Evolutionary conservation across 2,329 filamentous ascomycete genomes (phyloP).

Genomic region (Fusarium albosuccineum): DNA sequence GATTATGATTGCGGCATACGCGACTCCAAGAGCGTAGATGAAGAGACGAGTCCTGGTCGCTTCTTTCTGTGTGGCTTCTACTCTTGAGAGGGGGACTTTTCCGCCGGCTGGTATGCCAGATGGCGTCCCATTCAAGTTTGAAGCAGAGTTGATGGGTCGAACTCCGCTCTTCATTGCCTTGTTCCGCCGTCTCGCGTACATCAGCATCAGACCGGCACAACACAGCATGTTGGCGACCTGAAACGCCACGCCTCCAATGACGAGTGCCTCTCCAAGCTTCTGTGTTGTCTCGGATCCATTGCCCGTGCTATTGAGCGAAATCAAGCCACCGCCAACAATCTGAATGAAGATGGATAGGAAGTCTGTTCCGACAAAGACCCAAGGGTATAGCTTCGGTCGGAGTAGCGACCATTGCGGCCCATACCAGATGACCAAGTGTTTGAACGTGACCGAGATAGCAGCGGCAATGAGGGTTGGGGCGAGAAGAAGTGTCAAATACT

Average conservation of each 20-base stretch:
- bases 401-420: constrained; percentile 56
- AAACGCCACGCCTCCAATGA: constrained; percentile 44
- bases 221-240: constrained; percentile 46
- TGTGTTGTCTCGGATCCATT: constrained; percentile 21
- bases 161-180: constrained; percentile 12
- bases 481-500: constrained; percentile 57
- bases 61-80: constrained; percentile 28
- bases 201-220: constrained; percentile 36
- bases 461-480: constrained; percentile 60
- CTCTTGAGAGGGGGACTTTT: constrained; percentile 19
- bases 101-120: neutral
- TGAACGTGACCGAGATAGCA: constrained; percentile 60
- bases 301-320: constrained; percentile 19
- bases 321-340: constrained; percentile 34
- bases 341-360: constrained; percentile 54
- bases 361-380: constrained; percentile 64
- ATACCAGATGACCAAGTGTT: constrained; percentile 59
- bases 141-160: neutral
- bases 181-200: constrained; percentile 27
- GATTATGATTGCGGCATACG: constrained; percentile 34
- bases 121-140: neutral
- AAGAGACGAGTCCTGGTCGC: constrained; percentile 20
- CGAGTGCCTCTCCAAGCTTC: constrained; percentile 31
- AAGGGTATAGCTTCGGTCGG: constrained; percentile 59
- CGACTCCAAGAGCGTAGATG: constrained; percentile 27